Conservation (phyloP, 208 protist genomes). For the Borovskyia barvae region DNA sequence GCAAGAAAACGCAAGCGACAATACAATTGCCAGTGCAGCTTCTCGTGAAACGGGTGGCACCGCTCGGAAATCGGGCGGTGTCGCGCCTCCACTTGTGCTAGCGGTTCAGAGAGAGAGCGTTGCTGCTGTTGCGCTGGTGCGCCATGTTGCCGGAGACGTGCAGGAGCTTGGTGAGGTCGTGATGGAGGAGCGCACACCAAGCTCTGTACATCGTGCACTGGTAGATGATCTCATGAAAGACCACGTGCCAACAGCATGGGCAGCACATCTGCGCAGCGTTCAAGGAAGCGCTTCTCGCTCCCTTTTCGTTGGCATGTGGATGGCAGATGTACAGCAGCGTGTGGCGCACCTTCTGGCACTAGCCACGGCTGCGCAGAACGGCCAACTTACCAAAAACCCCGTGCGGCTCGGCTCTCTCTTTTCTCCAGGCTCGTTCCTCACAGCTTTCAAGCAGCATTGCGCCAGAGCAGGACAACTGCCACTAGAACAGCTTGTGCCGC, state of each 20-base stretch:
- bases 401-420: constrained; percentile 96
- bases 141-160: constrained; percentile 76
- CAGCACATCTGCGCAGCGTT: constrained; percentile 32
- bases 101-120: constrained; percentile 91
- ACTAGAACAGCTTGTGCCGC: constrained; percentile 92
- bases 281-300: constrained; percentile 33
- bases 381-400: constrained; percentile 22
- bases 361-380: constrained; percentile 32
- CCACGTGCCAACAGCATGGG: constrained; percentile 87
- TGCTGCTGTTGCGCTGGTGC: constrained; percentile 52
- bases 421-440: constrained; percentile 95
- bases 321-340: constrained; percentile 59
- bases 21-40: not conserved
- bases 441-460: constrained; percentile 95
- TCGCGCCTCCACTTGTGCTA: constrained; percentile 79
- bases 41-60: too few species aligned
- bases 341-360: constrained; percentile 56
- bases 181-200: constrained; percentile 79
- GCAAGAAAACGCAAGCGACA: constrained; percentile 7
- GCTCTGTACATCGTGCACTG: constrained; percentile 82
- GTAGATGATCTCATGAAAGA: constrained; percentile 83
- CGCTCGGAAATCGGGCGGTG: not conserved
- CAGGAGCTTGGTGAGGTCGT: constrained; percentile 59
- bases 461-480: constrained; percentile 82
- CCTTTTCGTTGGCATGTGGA: constrained; percentile 54